Evolutionary conservation across 2,329 filamentous ascomycete genomes (phyloP).

Genomic region (Diaporthe amygdali): DNA sequence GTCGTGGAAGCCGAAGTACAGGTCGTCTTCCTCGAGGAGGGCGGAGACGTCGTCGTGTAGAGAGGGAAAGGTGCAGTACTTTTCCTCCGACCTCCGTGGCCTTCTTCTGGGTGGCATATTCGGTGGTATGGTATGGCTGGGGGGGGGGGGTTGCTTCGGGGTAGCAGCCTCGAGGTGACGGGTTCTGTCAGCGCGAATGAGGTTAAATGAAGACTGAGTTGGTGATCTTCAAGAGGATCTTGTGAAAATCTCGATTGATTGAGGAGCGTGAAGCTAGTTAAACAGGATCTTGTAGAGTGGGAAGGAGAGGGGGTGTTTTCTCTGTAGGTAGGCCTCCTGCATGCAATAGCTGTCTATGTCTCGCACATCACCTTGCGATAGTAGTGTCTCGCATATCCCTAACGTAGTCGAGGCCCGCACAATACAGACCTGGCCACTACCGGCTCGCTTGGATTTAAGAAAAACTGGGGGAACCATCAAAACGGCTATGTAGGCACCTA

Average conservation of each 20-base stretch:
- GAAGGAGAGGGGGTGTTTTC: background rate
- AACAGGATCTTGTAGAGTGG: background rate
- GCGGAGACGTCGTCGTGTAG: background rate
- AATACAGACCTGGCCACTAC: background rate
- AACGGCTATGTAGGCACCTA: background rate
- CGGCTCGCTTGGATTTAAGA: background rate
- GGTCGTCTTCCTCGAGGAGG: constrained; percentile 2
- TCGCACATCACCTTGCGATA: background rate
- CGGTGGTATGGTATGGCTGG: background rate
- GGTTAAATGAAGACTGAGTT: background rate
- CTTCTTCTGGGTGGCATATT: background rate
- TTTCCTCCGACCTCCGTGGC: background rate
- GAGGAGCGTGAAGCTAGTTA: background rate
- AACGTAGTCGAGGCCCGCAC: background rate
- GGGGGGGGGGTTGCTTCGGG: background rate
- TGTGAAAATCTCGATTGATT: background rate
- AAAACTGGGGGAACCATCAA: background rate
- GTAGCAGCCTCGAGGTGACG: background rate
- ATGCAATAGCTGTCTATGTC: background rate
- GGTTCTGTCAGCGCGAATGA: background rate
- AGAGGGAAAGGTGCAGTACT: background rate
- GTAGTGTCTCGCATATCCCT: background rate
- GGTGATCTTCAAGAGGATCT: background rate
- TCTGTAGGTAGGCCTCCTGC: background rate
- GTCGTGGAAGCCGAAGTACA: background rate